phyloP scores from a whole-genome alignment of 2,329 filamentous ascomycete genomes.

The Stylonectria norvegica region DNA sequence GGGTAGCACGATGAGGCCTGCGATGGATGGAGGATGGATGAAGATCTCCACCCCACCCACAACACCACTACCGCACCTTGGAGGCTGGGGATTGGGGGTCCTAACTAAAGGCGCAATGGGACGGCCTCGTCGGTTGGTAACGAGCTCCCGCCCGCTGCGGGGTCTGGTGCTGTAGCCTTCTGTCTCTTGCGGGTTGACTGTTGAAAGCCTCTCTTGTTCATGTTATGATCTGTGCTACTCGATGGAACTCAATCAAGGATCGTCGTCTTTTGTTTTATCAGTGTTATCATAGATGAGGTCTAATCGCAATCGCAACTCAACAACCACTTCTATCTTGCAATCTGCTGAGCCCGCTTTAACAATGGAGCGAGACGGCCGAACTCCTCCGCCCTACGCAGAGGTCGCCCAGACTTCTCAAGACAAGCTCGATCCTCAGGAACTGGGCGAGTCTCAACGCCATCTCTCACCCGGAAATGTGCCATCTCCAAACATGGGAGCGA shows the following conservation, averaged over 20 bases:
- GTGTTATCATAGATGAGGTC: not conserved
- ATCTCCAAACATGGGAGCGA: slow-evolving; percentile 9
- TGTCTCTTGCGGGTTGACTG: too few relatives aligned
- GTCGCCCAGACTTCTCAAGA: slow-evolving; percentile 9
- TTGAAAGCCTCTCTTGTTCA: not conserved
- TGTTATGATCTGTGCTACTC: not conserved
- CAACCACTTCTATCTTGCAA: not conserved
- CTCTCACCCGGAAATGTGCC: slow-evolving; percentile 12
- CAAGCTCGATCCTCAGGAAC: slow-evolving; percentile 13
- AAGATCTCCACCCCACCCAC: too few relatives aligned
- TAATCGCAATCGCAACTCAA: not conserved
- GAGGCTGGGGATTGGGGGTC: too few relatives aligned
- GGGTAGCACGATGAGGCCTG: too few relatives aligned
- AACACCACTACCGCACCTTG: too few relatives aligned
- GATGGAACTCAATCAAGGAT: not conserved
- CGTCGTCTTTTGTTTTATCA: not conserved
- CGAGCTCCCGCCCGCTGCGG: not conserved
- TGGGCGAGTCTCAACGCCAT: slow-evolving; percentile 12
- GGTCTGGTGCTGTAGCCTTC: too few relatives aligned
- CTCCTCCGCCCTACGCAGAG: slow-evolving; percentile 19
- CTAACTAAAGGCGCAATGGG: too few relatives aligned
- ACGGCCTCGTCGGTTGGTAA: too few relatives aligned
- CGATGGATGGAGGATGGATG: too few relatives aligned
- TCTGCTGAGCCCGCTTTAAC: not conserved
- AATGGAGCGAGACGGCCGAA: slow-evolving; percentile 17